Conservation (phyloP, 768 basidiomycete genomes). For the Tubosaeta sp. region DNA sequence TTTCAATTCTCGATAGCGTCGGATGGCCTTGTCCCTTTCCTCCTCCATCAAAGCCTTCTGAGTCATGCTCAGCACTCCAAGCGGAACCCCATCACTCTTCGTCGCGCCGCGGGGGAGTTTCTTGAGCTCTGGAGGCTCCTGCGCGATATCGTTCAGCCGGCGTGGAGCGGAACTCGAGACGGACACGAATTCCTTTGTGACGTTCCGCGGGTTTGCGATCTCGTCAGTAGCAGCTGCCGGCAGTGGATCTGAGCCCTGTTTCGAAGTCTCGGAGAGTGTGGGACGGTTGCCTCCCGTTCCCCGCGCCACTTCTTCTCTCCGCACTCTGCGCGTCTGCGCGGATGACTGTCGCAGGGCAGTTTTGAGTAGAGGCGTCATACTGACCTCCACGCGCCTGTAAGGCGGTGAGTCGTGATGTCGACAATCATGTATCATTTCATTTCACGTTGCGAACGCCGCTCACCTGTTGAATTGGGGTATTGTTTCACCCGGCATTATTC, state of each 20-base stretch:
- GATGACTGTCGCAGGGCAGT: slow-evolving; percentile 57
- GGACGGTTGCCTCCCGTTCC: slow-evolving; percentile 11
- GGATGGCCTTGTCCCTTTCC: slow-evolving; percentile 67
- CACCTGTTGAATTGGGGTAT: slow-evolving; percentile 75
- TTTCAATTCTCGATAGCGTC: slow-evolving; percentile 66
- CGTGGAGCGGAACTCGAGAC: slow-evolving; percentile 53
- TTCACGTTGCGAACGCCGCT: slow-evolving; percentile 19
- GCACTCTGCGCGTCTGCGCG: slow-evolving; percentile 44
- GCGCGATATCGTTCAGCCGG: slow-evolving; percentile 67
- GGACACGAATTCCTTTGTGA: slow-evolving; percentile 44
- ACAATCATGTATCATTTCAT: slow-evolving; percentile 7
- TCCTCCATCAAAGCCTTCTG: slow-evolving; percentile 74
- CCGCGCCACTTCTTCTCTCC: slow-evolving; percentile 26
- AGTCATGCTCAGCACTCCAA: slow-evolving; percentile 61
- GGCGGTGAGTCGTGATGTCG: slow-evolving; percentile 4
- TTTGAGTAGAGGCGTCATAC: slow-evolving; percentile 61
- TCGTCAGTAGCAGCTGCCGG: slow-evolving; percentile 9
- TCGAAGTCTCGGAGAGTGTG: slow-evolving; percentile 9
- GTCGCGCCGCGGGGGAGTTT: slow-evolving; percentile 48
- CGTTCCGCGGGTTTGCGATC: slow-evolving; percentile 18
- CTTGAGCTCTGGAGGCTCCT: slow-evolving; percentile 61
- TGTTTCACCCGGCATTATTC: slow-evolving; percentile 64
- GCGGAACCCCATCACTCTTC: slow-evolving; percentile 25
- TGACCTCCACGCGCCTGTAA: slow-evolving; percentile 66
- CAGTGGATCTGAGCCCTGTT: slow-evolving; percentile 13